phyloP scores from a whole-genome alignment of 2,329 filamentous ascomycete genomes.

The Colletotrichum karsti region DNA sequence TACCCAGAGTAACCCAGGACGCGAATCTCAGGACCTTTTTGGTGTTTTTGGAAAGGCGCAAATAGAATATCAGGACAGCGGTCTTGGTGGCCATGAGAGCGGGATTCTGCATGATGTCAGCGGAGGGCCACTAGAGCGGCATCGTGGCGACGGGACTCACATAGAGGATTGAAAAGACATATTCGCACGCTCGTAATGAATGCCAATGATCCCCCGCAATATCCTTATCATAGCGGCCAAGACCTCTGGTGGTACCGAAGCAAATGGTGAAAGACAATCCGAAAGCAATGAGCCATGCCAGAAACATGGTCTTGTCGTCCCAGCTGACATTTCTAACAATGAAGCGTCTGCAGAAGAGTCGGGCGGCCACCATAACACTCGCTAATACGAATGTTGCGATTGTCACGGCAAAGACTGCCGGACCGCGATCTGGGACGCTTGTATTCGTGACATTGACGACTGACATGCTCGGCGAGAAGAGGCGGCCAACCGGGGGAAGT shows the following conservation, averaged over 20 bases:
- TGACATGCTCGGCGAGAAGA: conserved; percentile 27
- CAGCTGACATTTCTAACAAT: conserved; percentile 77
- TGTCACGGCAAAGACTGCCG: conserved; percentile 75
- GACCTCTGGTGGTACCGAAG: conserved; percentile 68
- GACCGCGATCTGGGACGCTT: conserved; percentile 58
- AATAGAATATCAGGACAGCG: conserved; percentile 91
- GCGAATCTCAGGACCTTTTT: conserved; percentile 80
- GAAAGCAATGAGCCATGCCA: conserved; percentile 79
- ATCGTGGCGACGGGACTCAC: conserved; percentile 45
- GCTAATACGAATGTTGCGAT: conserved; percentile 73
- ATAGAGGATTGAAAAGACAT: conserved; percentile 71
- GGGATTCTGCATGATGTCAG: conserved; percentile 70
- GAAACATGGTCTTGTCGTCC: conserved; percentile 84
- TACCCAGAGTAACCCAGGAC: conserved; percentile 80
- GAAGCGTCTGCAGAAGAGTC: conserved; percentile 75
- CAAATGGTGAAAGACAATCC: conserved; percentile 74
- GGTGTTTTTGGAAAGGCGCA: conserved; percentile 80
- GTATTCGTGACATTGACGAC: conserved; percentile 15
- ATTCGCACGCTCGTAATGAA: conserved; percentile 66
- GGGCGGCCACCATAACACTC: conserved; percentile 77
- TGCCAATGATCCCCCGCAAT: conserved; percentile 59
- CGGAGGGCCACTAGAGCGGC: neutral
- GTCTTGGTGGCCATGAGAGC: conserved; percentile 91
- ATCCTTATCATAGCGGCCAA: conserved; percentile 73
- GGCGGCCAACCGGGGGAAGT: neutral